Evolutionary conservation across 306 rosid genomes (phyloP).

Genomic region (Cicer chorassanicum): DNA sequence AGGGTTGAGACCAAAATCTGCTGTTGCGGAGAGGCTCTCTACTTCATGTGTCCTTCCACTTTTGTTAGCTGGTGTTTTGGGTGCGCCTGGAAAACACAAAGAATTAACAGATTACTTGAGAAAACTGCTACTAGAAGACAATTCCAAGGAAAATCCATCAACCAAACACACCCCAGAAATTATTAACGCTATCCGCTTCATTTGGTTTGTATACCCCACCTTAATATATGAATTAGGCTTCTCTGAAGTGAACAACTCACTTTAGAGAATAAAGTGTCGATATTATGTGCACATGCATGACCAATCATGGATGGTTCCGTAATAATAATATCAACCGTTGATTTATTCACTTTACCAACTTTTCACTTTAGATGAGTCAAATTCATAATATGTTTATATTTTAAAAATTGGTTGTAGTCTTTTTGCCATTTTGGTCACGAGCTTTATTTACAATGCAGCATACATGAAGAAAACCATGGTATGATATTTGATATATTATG

Average conservation of each 20-base stretch:
- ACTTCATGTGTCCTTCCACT: conserved; percentile 86
- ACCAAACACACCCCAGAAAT: conserved; percentile 62
- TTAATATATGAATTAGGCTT: too few species aligned
- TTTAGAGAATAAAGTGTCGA: too few species aligned
- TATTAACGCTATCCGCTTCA: conserved; percentile 81
- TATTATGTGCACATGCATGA: too few species aligned
- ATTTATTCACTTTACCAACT: too few species aligned
- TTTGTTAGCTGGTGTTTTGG: conserved; percentile 85
- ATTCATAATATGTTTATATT: not conserved
- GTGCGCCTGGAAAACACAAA: conserved; percentile 69
- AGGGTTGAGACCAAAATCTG: conserved; percentile 79
- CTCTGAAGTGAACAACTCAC: too few species aligned
- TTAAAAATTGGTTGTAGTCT: conserved; percentile 30
- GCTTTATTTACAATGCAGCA: conserved; percentile 63
- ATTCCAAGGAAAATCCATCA: conserved; percentile 54
- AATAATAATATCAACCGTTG: too few species aligned
- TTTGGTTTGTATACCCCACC: conserved; percentile 69
- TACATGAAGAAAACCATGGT: conserved; percentile 70
- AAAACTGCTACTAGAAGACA: conserved; percentile 67
- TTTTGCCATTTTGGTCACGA: conserved; percentile 30
- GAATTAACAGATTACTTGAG: conserved; percentile 67
- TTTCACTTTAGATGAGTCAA: too few species aligned
- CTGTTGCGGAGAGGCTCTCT: conserved; percentile 71
- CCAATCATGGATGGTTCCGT: too few species aligned
- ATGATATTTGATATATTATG: conserved; percentile 77